Evolutionary conservation across 2,329 filamentous ascomycete genomes (phyloP), one percentile per base, ranked within the genome.

Genomic region (Graphilbum sp.): DNA sequence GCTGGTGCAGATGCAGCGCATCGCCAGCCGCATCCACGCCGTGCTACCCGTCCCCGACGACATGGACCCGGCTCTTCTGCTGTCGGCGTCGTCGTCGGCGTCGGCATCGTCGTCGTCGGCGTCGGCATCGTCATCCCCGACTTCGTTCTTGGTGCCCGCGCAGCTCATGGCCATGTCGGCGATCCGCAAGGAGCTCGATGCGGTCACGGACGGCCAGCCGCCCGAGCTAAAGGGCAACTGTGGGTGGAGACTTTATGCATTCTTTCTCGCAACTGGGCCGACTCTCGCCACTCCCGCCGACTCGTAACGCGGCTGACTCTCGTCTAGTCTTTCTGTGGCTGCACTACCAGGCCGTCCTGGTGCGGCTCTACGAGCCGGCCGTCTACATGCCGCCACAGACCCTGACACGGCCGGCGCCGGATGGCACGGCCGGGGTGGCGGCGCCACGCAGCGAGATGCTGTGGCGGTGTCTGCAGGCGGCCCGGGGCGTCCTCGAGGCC

Each of bases 361-460:
- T 56, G 15, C 54, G 56, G 0, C 50, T 63, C 2, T 60, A 58
- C 41, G 60, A 62, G 34, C 58, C 59, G 0, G 50, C 50, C 17
- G 51, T 61, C 4, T 47, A 46, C 33, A 51, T 55, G 42, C 51
- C 48, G n/a, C n/a, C n/a, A n/a, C n/a, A n/a, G n/a, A n/a, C n/a
- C n/a, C n/a, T n/a, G n/a, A n/a, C n/a, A n/a, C n/a, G n/a, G n/a
- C n/a, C n/a, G n/a, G n/a, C n/a, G n/a, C n/a, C n/a, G n/a, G n/a
- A n/a, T n/a, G n/a, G n/a, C n/a, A n/a, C n/a, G n/a, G n/a, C n/a
- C n/a, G n/a, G n/a, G n/a, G n/a, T n/a, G n/a, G n/a, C n/a, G n/a
- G n/a, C n/a, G n/a, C n/a, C n/a, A 5, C 53, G 55, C 11, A 51
- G 56, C 12, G 51, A 58, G 9, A 50, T 51, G 2, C 49, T 63